Evolutionary conservation across 2,329 filamentous ascomycete genomes (phyloP).

Genomic region (Blastomyces emzantsi): DNA sequence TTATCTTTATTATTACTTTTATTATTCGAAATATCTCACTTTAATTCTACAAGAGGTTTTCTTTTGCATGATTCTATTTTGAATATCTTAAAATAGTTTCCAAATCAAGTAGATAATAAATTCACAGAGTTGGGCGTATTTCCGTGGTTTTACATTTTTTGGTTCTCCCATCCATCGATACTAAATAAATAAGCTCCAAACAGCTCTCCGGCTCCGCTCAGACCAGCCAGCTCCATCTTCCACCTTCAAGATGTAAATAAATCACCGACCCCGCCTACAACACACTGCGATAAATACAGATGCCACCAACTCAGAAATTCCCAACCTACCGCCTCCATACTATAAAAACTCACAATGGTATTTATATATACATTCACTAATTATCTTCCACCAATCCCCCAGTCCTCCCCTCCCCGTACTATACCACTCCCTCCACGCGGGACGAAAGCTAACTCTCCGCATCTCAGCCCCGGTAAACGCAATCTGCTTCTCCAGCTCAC

Average conservation of each 20-base stretch:
- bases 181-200: neutral
- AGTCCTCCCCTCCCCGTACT: too few relatives aligned
- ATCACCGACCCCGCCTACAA: neutral
- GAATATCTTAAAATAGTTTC: neutral
- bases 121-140: neutral
- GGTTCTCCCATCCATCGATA: too few relatives aligned
- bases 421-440: neutral
- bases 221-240: neutral
- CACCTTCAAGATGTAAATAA: neutral
- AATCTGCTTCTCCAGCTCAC: conserved; percentile 61
- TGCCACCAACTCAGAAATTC: conserved; percentile 24
- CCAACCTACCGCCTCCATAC: conserved; percentile 35
- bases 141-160: neutral
- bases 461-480: conserved; percentile 59
- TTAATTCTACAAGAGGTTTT: conserved; percentile 19
- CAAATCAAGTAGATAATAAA: neutral
- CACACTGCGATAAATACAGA: neutral
- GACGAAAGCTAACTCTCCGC: neutral
- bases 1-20: conserved; percentile 22
- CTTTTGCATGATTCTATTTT: conserved; percentile 5
- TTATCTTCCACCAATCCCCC: neutral
- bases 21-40: conserved; percentile 19
- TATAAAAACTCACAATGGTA: conserved; percentile 39
- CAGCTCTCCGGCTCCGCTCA: too few relatives aligned
- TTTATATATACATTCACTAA: conserved; percentile 8